Percentiles rank a stretch among this genome's conserved stretches.
Evolutionary conservation across 306 rosid genomes (phyloP).

Genomic region (Lupinus albus): DNA sequence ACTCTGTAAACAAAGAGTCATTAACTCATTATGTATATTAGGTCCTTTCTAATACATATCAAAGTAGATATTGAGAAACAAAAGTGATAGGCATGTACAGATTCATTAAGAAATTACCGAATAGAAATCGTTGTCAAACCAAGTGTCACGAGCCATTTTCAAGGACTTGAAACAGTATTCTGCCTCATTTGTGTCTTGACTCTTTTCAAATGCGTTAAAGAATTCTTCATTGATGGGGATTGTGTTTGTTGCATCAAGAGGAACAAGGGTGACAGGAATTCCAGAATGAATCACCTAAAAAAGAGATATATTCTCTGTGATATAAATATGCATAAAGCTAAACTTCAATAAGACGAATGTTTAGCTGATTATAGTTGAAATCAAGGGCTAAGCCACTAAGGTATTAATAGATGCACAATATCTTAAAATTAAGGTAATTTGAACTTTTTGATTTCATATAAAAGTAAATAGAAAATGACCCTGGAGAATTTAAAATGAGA

Average conservation of each 20-base stretch:
- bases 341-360: background rate
- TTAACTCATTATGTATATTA: constrained; percentile 12
- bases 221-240: constrained; percentile 70
- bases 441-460: background rate
- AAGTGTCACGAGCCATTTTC: constrained; percentile 80
- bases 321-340: background rate
- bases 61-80: constrained; percentile 9
- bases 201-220: constrained; percentile 66
- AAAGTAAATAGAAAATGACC: background rate
- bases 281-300: constrained; percentile 91
- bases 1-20: constrained; percentile 53
- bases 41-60: constrained; percentile 24
- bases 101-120: constrained; percentile 49
- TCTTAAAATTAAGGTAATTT: background rate
- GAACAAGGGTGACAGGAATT: constrained; percentile 84
- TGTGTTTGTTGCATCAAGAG: constrained; percentile 90
- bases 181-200: constrained; percentile 70
- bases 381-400: background rate
- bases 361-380: background rate
- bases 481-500: background rate
- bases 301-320: background rate
- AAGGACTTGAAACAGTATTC: constrained; percentile 77
- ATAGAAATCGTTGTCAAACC: constrained; percentile 69
- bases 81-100: background rate
- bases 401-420: background rate